Evolutionary conservation across 169 alveolate genomes (phyloP).

Genomic region (Plasmodium knowlesi): DNA sequence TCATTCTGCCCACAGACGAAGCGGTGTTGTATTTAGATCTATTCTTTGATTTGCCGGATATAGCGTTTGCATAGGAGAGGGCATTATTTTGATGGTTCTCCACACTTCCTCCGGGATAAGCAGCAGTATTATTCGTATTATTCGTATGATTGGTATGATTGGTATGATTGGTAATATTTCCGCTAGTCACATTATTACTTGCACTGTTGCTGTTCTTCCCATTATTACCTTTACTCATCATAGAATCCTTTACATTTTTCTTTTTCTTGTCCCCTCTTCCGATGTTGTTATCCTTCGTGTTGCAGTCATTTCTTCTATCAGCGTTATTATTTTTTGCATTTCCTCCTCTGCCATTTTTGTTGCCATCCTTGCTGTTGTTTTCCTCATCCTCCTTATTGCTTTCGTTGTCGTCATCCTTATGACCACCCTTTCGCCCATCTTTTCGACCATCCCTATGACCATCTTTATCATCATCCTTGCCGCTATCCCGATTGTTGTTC

Average conservation of each 20-base stretch:
- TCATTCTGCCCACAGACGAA: constrained; percentile 22
- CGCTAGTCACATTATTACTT: neutral
- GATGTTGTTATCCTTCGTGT: neutral
- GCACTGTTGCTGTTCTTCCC: neutral
- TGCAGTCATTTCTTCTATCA: neutral
- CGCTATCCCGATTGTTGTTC: neutral
- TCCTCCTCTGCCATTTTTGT: neutral
- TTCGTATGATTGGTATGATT: too few relatives aligned
- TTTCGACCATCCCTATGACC: neutral
- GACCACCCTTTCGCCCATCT: neutral
- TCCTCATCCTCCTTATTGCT: constrained; percentile 4
- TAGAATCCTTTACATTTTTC: neutral
- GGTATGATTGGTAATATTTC: too few relatives aligned
- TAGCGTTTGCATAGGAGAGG: neutral
- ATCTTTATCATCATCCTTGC: neutral
- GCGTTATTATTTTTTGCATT: constrained; percentile 5
- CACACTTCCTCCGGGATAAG: neutral
- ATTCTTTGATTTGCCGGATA: neutral
- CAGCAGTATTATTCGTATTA: neutral
- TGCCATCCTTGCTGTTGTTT: neutral
- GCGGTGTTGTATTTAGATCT: constrained; percentile 1
- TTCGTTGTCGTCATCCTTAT: constrained; percentile 6
- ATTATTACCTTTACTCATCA: neutral
- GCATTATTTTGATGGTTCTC: constrained; percentile 14
- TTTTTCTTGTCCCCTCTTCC: neutral